Evolutionary conservation across 306 rosid genomes (phyloP).

Genomic region (Vigna mungo): DNA sequence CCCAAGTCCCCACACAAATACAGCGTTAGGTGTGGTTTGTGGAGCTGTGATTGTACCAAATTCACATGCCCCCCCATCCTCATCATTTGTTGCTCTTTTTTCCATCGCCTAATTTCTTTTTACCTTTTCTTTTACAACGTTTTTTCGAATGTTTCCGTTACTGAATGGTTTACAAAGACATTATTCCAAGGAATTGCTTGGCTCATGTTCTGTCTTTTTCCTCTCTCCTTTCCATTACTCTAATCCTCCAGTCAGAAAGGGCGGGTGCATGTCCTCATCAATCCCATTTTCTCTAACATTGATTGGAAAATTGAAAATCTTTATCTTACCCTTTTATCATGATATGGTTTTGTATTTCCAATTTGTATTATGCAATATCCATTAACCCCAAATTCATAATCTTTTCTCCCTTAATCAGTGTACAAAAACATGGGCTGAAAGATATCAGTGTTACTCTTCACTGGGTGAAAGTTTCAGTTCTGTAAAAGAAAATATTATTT

Average conservation of each 20-base stretch:
- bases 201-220: conserved; percentile 16
- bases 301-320: conserved; percentile 5
- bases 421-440: no score
- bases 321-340: conserved; percentile 6
- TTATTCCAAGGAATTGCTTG: neutral
- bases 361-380: neutral
- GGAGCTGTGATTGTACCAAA: conserved; percentile 45
- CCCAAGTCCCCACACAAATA: conserved; percentile 61
- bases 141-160: conserved; percentile 17
- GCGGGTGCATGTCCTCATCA: conserved; percentile 33
- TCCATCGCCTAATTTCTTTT: neutral
- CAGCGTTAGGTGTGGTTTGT: conserved; percentile 35
- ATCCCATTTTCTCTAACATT: conserved; percentile 6
- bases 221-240: neutral
- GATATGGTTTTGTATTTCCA: neutral
- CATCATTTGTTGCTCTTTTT: conserved; percentile 1
- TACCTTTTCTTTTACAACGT: neutral
- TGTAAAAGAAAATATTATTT: no score
- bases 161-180: conserved; percentile 25
- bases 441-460: no score
- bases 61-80: conserved; percentile 45
- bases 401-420: no score
- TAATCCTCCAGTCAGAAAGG: conserved; percentile 18
- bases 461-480: no score
- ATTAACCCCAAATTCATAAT: neutral